Base-by-base conservation (phyloP, 1,139 yeast genomes). In the Debaryomyces nepalensis region DNA sequence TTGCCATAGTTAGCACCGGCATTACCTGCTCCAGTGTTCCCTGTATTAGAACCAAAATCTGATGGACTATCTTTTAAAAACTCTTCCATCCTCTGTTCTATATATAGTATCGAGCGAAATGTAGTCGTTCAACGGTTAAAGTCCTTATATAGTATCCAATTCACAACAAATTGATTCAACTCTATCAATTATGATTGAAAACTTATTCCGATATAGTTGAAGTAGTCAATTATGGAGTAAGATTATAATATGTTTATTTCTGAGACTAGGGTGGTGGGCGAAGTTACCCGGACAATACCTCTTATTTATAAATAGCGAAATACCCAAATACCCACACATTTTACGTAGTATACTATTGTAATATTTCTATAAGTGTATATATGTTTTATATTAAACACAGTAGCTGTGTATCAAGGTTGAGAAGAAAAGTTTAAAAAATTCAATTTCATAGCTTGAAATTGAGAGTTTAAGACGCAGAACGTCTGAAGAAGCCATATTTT, bases 61-160 rank as follows among this genome's bases (percentile, higher is more conserved):
- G 66, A 55, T 12, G 74, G 73, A 55, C 73, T 66, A 38, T 68
- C 73, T 43, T 61, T 67, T 43, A 68, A 59, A 49, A 53, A 69
- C 42, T 68, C 70, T 37, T 68, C 74, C 75, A 69, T 69, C 11
- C 22, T 47, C 12, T 29, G 33, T 22, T 36, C 27, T 34, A 26
- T 26, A 20, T 27, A 19, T 14, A 27, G 27, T 27, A 26, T 11
- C 24, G 24, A 7, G 14, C 10, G 26, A 20, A 36, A 26, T 26
- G 19, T 21, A 10, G 11, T 33, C 30, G 24, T 24, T 22, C 37
- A 33, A 33, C 12, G 14, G 9, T 24, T 21, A 11, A 26, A 10
- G 15, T 33, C n/a, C 11, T 14, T 18, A 29, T 24, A 19, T 15
- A 32, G 16, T 33, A 4, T n/a, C 16, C 16, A 22, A 20, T 19